Percentiles rank a stretch among this genome's conserved stretches.
These are phyloP conservation scores for Panaeolus cyanescens DNA, from an alignment of 768 basidiomycete species.

Conservation along the genomic window DNA sequence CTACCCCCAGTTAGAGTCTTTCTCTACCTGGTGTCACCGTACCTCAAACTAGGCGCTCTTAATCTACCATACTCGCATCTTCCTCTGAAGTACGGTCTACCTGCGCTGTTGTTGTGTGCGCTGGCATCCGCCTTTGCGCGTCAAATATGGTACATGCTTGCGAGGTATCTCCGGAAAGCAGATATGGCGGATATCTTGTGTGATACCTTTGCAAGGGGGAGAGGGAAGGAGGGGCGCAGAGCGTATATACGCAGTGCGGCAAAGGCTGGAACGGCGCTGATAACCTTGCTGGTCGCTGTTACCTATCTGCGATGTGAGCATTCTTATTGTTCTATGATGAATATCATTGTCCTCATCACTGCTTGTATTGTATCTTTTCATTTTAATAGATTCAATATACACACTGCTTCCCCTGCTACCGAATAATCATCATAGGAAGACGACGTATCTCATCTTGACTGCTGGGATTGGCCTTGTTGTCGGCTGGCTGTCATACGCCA, in stretches of 20 bases:
- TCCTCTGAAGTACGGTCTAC: slow-evolving; percentile 51
- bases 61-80: slow-evolving; percentile 50
- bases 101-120: slow-evolving; percentile 55
- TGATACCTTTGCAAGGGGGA: slow-evolving; percentile 58
- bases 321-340: slow-evolving; percentile 1
- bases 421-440: slow-evolving; percentile 18
- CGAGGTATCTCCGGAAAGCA: slow-evolving; percentile 64
- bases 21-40: slow-evolving; percentile 69
- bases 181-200: slow-evolving; percentile 68
- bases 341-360: neutral
- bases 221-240: slow-evolving; percentile 51
- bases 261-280: slow-evolving; percentile 42
- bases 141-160: slow-evolving; percentile 79
- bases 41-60: slow-evolving; percentile 72
- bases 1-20: slow-evolving; percentile 61
- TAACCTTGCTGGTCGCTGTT: slow-evolving; percentile 54
- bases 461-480: slow-evolving; percentile 42
- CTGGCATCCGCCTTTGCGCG: slow-evolving; percentile 59
- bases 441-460: slow-evolving; percentile 44
- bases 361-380: no score
- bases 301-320: slow-evolving; percentile 69
- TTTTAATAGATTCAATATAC: slow-evolving; percentile 56
- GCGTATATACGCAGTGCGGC: slow-evolving; percentile 43
- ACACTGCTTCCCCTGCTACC: slow-evolving; percentile 51
- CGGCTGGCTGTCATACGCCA: slow-evolving; percentile 54